Percentiles rank a stretch among this genome's conserved stretches.
Conservation (phyloP, 352 stramenopile genomes). For the Bremia lactucae region DNA sequence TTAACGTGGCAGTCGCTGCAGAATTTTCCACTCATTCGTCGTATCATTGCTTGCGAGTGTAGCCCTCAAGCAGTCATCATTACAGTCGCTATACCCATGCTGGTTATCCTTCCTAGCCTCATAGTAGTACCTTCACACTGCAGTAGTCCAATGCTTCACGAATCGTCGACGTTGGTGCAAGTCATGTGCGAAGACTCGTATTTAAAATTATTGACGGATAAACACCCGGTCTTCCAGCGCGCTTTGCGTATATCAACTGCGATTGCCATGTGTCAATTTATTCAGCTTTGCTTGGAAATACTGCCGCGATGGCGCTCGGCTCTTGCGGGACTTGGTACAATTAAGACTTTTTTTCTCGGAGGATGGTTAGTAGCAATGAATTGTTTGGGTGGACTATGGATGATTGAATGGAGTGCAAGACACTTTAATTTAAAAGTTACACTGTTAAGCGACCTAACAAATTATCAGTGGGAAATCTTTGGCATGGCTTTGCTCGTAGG, state of each 20-base stretch:
- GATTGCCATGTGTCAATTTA: slow-evolving; percentile 79
- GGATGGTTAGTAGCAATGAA: slow-evolving; percentile 55
- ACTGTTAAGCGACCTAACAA: slow-evolving; percentile 48
- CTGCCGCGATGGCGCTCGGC: slow-evolving; percentile 57
- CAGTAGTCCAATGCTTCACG: slow-evolving; percentile 17
- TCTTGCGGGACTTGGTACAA: slow-evolving; percentile 38
- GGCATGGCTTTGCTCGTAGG: slow-evolving; percentile 63
- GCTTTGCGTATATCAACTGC: slow-evolving; percentile 64
- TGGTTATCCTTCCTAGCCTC: slow-evolving; percentile 60
- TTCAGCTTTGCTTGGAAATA: slow-evolving; percentile 78
- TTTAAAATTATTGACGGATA: slow-evolving; percentile 73
- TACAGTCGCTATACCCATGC: slow-evolving; percentile 59
- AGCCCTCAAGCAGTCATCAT: slow-evolving; percentile 71
- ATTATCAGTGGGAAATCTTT: slow-evolving; percentile 73
- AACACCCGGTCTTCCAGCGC: slow-evolving; percentile 76
- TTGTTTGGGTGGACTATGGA: slow-evolving; percentile 50
- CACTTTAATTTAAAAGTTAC: slow-evolving; percentile 64
- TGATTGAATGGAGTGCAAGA: slow-evolving; percentile 62
- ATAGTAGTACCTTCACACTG: slow-evolving; percentile 67
- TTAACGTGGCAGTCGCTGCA: slow-evolving; percentile 81
- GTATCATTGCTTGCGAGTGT: slow-evolving; percentile 71
- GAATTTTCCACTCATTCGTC: slow-evolving; percentile 81
- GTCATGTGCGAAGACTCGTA: slow-evolving; percentile 76
- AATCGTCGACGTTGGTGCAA: slow-evolving; percentile 25
- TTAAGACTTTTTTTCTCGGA: slow-evolving; percentile 44